Evolutionary conservation across 192 early-diverging fungal species (phyloP).

Genomic region (Umbelopsis isabellina): DNA sequence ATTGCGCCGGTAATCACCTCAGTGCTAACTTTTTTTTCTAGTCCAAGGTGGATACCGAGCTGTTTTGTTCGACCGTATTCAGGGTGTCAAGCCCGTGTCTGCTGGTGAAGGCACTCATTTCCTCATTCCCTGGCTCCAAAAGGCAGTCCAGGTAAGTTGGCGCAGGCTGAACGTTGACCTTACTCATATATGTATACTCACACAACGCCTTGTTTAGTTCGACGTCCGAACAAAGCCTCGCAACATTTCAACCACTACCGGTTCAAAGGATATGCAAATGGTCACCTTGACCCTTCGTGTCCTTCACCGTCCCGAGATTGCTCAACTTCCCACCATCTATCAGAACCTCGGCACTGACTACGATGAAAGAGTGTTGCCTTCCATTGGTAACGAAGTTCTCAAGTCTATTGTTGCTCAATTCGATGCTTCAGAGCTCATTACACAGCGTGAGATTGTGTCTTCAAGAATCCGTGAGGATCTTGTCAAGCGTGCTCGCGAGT

Average conservation of each 20-base stretch:
- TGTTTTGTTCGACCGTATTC: constrained; percentile 94
- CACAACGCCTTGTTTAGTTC: constrained; percentile 42
- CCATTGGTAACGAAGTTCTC: constrained; percentile 98
- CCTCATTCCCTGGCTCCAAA: constrained; percentile 95
- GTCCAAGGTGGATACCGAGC: constrained; percentile 97
- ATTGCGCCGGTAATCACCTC: not conserved
- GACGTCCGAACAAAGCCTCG: constrained; percentile 96
- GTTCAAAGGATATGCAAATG: constrained; percentile 99
- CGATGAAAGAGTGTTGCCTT: constrained; percentile 96
- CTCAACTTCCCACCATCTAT: constrained; percentile 81
- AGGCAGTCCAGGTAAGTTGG: constrained; percentile 57
- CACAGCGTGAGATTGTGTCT: constrained; percentile 95
- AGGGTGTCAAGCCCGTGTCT: constrained; percentile 83
- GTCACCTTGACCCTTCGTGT: constrained; percentile 93
- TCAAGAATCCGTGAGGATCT: constrained; percentile 92
- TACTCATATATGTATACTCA: not conserved
- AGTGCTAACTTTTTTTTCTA: constrained; percentile 33
- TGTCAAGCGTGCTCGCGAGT: constrained; percentile 89
- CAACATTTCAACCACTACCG: constrained; percentile 98
- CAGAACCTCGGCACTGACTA: constrained; percentile 93
- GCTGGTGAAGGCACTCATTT: constrained; percentile 96
- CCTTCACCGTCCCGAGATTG: constrained; percentile 83
- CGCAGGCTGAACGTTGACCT: not conserved
- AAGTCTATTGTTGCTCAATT: constrained; percentile 99
- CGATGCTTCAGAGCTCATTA: constrained; percentile 97